Percentiles rank a stretch among this genome's conserved stretches.
Evolutionary conservation across 2,329 filamentous ascomycete genomes (phyloP).

Genomic region (Cladorrhinum sp.): DNA sequence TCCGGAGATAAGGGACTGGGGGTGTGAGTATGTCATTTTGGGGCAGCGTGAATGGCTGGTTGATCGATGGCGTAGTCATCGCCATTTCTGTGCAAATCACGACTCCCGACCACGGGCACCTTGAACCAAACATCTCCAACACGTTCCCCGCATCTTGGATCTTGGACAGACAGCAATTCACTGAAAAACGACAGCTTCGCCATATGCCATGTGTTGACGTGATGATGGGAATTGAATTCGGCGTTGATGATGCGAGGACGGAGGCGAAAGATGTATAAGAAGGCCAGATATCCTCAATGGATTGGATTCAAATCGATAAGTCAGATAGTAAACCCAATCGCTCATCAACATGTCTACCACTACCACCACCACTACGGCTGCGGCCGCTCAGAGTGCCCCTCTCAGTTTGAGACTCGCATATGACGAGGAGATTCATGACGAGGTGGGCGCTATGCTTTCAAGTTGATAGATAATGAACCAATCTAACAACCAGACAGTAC

Average conservation of each 20-base stretch:
- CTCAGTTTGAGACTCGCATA: conserved; percentile 25
- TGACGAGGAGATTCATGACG: conserved; percentile 25
- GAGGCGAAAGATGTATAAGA: neutral
- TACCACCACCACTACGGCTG: conserved; percentile 18
- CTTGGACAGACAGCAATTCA: neutral
- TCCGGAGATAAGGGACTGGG: conserved; percentile 12
- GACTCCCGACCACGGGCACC: neutral
- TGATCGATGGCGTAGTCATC: conserved; percentile 12
- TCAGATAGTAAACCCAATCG: no score
- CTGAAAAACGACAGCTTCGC: conserved; percentile 1
- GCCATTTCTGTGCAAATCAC: conserved; percentile 21
- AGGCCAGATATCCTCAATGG: neutral
- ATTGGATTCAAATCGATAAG: no score
- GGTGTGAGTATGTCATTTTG: neutral
- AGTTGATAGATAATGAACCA: neutral
- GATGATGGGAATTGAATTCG: conserved; percentile 1
- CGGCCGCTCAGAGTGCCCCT: conserved; percentile 11
- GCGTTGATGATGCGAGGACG: neutral
- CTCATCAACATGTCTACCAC: conserved; percentile 15
- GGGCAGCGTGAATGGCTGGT: conserved; percentile 3
- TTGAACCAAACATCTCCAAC: neutral
- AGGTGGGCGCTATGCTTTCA: conserved; percentile 14
- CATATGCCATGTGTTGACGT: conserved; percentile 16
- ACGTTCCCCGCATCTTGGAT: conserved; percentile 2
- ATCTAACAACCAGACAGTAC: neutral